A percentile compares a stretch with the other conserved stretches of the same genome.
Evolutionary conservation across 2,329 filamentous ascomycete species (phyloP).

Genomic region (Penicillium sp.): DNA sequence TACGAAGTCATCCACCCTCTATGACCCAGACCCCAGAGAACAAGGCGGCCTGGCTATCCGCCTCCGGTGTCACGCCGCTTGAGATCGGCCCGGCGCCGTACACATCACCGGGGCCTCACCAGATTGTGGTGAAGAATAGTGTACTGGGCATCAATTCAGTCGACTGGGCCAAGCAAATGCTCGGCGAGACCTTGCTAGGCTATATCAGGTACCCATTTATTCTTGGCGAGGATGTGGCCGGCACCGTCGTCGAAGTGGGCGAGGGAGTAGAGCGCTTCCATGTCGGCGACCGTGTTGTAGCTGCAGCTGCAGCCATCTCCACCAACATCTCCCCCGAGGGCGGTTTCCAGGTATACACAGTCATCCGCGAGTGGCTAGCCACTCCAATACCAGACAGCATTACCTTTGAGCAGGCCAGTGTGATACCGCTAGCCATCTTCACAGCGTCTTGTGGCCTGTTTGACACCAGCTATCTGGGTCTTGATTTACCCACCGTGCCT

Average conservation of each 20-base stretch:
- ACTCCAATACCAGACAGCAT: constrained; percentile 28
- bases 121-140: not conserved
- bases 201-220: constrained; percentile 27
- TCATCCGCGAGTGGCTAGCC: constrained; percentile 18
- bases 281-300: constrained; percentile 13
- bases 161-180: not conserved
- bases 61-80: not conserved
- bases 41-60: not conserved
- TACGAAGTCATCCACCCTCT: not conserved
- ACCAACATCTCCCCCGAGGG: constrained; percentile 4
- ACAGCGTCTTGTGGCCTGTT: constrained; percentile 37
- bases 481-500: constrained; percentile 10
- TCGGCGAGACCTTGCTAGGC: not conserved
- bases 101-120: not conserved
- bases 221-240: constrained; percentile 46
- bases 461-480: constrained; percentile 16
- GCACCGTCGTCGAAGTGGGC: constrained; percentile 28
- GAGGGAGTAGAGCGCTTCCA: constrained; percentile 12
- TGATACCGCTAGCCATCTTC: constrained; percentile 34
- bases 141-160: not conserved
- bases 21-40: not conserved
- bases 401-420: constrained; percentile 29
- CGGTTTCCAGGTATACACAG: constrained; percentile 28
- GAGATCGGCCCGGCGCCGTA: not conserved
- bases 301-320: not conserved